Conservation (phyloP, 257 asterid species). For the Anisodus acutangulus region DNA sequence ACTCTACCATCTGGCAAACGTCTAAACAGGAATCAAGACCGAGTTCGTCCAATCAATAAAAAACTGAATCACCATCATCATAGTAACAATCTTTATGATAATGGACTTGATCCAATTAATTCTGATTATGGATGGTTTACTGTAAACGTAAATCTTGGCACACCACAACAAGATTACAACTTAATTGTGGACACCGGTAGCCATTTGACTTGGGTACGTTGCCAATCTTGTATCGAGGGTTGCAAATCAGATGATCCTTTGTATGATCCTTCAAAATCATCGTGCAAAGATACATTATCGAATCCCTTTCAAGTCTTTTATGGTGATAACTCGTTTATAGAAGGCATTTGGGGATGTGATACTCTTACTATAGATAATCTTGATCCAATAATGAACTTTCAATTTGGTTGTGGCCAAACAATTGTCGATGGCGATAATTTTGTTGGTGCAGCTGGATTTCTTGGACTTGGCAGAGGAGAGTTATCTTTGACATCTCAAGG, state of each 20-base stretch:
- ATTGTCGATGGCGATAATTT: neutral
- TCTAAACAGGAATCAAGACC: neutral
- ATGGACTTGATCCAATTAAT: neutral
- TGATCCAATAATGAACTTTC: neutral
- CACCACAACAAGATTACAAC: neutral
- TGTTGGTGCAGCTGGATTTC: neutral
- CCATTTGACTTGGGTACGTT: conserved; percentile 15
- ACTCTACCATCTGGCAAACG: neutral
- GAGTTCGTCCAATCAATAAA: neutral
- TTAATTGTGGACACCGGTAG: conserved; percentile 11
- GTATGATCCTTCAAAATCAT: conserved; percentile 7
- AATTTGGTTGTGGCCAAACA: neutral
- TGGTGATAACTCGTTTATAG: neutral
- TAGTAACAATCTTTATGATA: neutral
- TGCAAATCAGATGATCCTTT: neutral
- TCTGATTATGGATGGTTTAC: neutral
- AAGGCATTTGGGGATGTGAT: neutral
- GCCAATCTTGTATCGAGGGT: neutral
- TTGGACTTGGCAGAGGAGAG: conserved; percentile 32
- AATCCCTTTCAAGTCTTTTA: accelerated
- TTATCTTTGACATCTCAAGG: conserved; percentile 27
- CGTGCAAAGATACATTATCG: neutral
- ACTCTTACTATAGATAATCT: neutral
- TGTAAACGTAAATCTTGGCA: neutral
- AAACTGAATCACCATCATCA: neutral